phyloP scores from a whole-genome alignment of 768 basidiomycete genomes.

The Calocybe indica region DNA sequence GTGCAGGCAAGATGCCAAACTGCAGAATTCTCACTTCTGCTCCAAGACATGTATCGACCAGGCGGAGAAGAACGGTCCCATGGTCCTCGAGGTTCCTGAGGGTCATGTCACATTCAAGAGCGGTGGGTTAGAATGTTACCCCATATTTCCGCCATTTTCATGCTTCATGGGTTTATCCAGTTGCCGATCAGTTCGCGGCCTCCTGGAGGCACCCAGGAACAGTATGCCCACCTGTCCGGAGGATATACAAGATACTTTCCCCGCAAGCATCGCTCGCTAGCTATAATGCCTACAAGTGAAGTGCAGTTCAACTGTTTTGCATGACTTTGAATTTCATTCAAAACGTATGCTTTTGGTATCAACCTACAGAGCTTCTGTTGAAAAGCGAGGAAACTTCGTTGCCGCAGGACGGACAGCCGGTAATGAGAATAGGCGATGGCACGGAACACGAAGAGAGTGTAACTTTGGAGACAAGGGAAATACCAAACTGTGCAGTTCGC shows the following conservation, averaged over 20 bases:
- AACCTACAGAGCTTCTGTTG: constrained; percentile 42
- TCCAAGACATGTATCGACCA: constrained; percentile 46
- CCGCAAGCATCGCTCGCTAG: constrained; percentile 41
- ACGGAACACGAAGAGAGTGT: constrained; percentile 64
- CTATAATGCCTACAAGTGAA: constrained; percentile 60
- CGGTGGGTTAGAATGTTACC: constrained; percentile 31
- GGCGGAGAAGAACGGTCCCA: constrained; percentile 48
- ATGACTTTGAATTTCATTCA: neutral
- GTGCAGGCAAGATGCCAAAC: constrained; percentile 53
- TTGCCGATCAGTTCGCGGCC: constrained; percentile 60
- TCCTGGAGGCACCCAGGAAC: constrained; percentile 61
- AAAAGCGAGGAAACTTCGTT: constrained; percentile 53
- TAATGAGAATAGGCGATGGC: constrained; percentile 73
- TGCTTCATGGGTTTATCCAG: constrained; percentile 20
- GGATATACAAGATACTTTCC: constrained; percentile 59
- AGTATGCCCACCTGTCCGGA: constrained; percentile 49
- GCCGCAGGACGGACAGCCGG: constrained; percentile 50
- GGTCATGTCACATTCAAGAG: constrained; percentile 61
- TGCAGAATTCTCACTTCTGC: constrained; percentile 58
- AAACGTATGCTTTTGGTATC: neutral
- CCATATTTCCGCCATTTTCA: neutral
- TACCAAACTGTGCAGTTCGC: constrained; percentile 46
- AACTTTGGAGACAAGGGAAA: constrained; percentile 59
- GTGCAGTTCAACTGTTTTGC: neutral
- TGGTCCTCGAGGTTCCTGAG: constrained; percentile 52